Base-by-base conservation (phyloP, 2,329 filamentous ascomycete genomes). In the Trichoderma citrinoviride region DNA sequence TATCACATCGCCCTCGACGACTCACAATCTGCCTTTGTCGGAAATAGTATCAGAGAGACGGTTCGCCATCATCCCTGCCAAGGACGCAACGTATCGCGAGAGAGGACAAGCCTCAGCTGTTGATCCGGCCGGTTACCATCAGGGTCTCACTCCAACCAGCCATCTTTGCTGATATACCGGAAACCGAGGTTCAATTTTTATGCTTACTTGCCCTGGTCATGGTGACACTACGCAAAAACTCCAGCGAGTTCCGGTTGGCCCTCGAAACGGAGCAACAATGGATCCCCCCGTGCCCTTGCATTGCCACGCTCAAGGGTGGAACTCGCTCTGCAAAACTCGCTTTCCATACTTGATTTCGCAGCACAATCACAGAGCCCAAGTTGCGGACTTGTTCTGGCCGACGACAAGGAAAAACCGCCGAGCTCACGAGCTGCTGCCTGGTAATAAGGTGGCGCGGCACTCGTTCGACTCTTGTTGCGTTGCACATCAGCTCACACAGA, bases 401-500 rank as follows among this genome's bases (percentile, higher is more conserved):
- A 54, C 37, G 6, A 54, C 8, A 46, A 37, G 54, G 40, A 54
- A 54, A 37, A 44, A 17, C 25, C 15, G 19, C 58, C 40, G 58
- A 54, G 40, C 25, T 37, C 7, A 19, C 25, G 49, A 46, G 49
- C 19, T 29, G 2, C 27, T 46, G 27, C 53, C 60, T 43, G 25
- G 49, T 46, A 3, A 44, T 25, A 4, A 10, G 37, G 58, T 62
- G 60, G 60, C 60, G 60, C 49, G 49, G 49, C 15, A 21, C 49
- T 54, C 49, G 60, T 62, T 62, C 60, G 60, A 62, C 49, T 62
- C 37, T 25, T 15, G 14, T n/a, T 27, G 3, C 27, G 60, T 62
- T 41, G 60, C 29, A 62, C 60, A 62, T 62, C 60, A 62, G 60
- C 60, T 62, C 60, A 62, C 49, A 54, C 47, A 53, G 60, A 54